Percentiles rank a stretch among this genome's conserved stretches.
phyloP scores from a whole-genome alignment of 1,284 basidiomycete species.

The Trametes sp. region DNA sequence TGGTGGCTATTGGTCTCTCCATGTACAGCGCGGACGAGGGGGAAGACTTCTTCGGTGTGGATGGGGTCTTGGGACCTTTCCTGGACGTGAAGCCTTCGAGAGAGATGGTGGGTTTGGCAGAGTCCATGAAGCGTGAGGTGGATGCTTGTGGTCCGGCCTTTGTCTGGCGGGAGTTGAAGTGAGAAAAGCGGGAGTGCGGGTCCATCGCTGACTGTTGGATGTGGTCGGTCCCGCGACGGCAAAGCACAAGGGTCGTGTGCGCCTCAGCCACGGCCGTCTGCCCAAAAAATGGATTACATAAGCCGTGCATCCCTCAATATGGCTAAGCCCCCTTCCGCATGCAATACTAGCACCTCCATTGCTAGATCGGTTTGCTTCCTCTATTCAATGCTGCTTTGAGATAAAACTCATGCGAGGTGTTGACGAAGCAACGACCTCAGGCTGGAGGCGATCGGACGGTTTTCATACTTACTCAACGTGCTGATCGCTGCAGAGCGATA shows the following conservation, averaged over 20 bases:
- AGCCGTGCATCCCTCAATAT: constrained; percentile 18
- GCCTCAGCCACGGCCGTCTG: neutral
- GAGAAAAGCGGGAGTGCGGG: constrained; percentile 74
- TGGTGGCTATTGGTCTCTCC: constrained; percentile 73
- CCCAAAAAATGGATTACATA: constrained; percentile 39
- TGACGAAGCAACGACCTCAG: too few species aligned
- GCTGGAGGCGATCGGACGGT: too few species aligned
- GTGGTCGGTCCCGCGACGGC: constrained; percentile 4
- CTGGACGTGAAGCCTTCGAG: constrained; percentile 48
- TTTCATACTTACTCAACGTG: too few species aligned
- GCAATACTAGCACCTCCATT: neutral
- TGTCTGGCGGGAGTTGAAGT: constrained; percentile 74
- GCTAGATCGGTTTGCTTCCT: neutral
- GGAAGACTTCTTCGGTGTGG: constrained; percentile 40
- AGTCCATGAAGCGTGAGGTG: constrained; percentile 55
- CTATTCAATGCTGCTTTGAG: neutral
- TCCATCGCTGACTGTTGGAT: constrained; percentile 57
- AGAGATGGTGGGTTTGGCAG: constrained; percentile 46
- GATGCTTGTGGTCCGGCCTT: constrained; percentile 65
- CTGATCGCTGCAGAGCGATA: neutral
- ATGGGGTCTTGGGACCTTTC: constrained; percentile 45
- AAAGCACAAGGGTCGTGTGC: constrained; percentile 13
- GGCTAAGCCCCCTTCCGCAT: constrained; percentile 8
- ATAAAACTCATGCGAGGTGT: too few species aligned
- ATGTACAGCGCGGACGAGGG: constrained; percentile 45